Base-by-base conservation (phyloP, 495 filamentous ascomycete genomes). In the Podospora tetraspora region DNA sequence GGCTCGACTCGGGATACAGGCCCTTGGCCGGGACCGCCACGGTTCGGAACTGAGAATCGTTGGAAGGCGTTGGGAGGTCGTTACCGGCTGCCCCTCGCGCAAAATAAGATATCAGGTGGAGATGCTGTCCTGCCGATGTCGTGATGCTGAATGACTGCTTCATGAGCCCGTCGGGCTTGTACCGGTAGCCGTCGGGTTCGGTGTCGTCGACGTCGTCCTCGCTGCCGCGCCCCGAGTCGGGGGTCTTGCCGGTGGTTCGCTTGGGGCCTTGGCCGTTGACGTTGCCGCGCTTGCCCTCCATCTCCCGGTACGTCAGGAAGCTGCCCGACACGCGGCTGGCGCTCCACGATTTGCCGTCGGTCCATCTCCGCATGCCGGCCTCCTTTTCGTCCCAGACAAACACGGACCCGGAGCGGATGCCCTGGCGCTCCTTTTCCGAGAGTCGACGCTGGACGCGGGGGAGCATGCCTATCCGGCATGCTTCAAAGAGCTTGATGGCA, bases 101-200 rank as follows among this genome's bases (percentile, higher is more conserved):
- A n/a, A 92, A 97, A 77, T 99, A 99, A 72, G 94, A 97, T 76
- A 99, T 99, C 56, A 99, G 83, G 77, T 99, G 95, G 6, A 99
- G 86, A 73, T 98, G 96, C 69, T 97, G 92, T 30, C 91, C 91
- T 23, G 84, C 86, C 9, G 91, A 90, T 3, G 94, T 98, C 4
- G 94, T 97, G 76, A 99, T 98, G 82, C 94, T 97, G 84, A 98
- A 99, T 0, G 95, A 98, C 79, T 99, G 95, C 83, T 99, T 99
- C 93, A 97, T 97, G 43, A 99, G 82, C 0, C 95, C 95, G 73
- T 98, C 95, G 1, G 91, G 90, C 81, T 99, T 99, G 79, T 99
- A 99, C 64, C 94, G 86, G 77, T 98, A 99, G 13, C 95, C 95
- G 77, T 99, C 95, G 0, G 91, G 95, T 43, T 94, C 95, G 58